These are phyloP conservation scores for Dactylorhiza incarnata DNA, from an alignment of 106 monocot genomes.

Conservation along the genomic window DNA sequence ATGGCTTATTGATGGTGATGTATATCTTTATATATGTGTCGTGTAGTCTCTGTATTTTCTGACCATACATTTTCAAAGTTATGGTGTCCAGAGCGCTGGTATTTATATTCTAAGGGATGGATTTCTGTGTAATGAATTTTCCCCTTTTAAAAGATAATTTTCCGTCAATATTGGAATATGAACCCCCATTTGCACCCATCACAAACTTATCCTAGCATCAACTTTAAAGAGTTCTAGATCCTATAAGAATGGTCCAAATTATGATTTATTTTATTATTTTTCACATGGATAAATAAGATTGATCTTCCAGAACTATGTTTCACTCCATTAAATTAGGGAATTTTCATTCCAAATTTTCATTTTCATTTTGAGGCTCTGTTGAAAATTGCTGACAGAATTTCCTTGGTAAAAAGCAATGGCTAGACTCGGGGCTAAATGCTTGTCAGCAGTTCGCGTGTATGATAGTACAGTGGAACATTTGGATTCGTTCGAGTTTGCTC, in stretches of 20 bases:
- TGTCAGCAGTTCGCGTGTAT: conserved; percentile 77
- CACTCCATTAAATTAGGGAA: not conserved
- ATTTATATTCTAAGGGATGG: not conserved
- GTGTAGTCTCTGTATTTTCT: not conserved
- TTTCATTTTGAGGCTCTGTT: not conserved
- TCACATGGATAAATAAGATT: not conserved
- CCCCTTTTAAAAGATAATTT: not conserved
- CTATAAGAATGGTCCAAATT: not conserved
- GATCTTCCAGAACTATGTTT: not conserved
- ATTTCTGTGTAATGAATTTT: not conserved
- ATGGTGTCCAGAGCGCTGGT: not conserved
- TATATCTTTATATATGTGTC: not conserved
- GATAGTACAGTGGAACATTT: conserved; percentile 62
- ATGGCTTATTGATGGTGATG: not conserved
- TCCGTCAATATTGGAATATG: not conserved
- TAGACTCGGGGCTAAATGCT: conserved; percentile 81
- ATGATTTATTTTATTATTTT: not conserved
- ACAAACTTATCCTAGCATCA: not conserved
- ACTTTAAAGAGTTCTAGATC: not conserved
- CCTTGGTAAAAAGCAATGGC: conserved; percentile 50
- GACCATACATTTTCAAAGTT: not conserved
- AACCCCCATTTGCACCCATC: not conserved
- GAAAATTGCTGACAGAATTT: not conserved
- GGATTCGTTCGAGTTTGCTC: conserved; percentile 55
- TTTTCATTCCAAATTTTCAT: not conserved